These are phyloP conservation scores for Trapa bicornis DNA, from an alignment of 345 rosid genomes.

Conservation along the genomic window DNA sequence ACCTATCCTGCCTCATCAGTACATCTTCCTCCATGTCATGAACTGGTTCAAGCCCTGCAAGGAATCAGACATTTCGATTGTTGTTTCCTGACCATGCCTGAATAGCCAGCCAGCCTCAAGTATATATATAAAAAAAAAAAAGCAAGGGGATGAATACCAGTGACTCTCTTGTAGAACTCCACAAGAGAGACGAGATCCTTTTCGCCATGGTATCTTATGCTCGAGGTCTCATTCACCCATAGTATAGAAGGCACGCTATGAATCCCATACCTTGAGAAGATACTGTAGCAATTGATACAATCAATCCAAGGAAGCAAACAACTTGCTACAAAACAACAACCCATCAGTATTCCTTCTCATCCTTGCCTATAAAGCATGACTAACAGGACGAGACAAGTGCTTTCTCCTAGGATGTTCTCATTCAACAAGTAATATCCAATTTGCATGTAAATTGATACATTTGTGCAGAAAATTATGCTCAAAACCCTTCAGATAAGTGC, in stretches of 20 bases:
- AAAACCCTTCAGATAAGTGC: neutral
- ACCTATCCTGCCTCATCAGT: conserved; percentile 9
- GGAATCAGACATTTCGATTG: neutral
- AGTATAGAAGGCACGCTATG: conserved; percentile 75
- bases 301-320: neutral
- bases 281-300: conserved; percentile 24
- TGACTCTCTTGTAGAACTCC: conserved; percentile 54
- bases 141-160: conserved; percentile 7
- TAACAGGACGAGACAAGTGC: neutral
- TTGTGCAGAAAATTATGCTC: neutral
- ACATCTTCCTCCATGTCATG: conserved; percentile 30
- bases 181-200: conserved; percentile 49
- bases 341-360: neutral
- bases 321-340: neutral
- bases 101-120: neutral
- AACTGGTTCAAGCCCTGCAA: conserved; percentile 50
- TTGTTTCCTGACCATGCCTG: neutral
- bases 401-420: neutral
- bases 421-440: neutral
- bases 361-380: neutral
- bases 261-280: conserved; percentile 70
- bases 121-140: too few species aligned
- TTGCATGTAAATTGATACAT: neutral
- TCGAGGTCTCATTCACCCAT: conserved; percentile 48
- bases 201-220: conserved; percentile 39